Evolutionary conservation across 176 grass and related monocot species (phyloP).

Genomic region (Raddia distichophylla): DNA sequence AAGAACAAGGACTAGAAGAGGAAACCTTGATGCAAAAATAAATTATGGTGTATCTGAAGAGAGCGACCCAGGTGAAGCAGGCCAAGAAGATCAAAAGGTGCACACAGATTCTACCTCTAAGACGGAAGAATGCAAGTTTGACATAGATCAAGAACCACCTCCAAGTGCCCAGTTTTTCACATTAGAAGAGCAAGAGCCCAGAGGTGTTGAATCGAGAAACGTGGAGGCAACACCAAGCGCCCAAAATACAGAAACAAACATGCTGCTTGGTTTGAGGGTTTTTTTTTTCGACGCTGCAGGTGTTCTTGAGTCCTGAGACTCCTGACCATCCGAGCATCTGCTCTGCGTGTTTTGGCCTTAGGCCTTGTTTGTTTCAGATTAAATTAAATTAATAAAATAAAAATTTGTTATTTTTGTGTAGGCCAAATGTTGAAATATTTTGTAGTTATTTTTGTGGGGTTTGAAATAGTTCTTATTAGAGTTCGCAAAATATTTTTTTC

Average conservation of each 20-base stretch:
- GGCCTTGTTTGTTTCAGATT: too few relatives aligned
- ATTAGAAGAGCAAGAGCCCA: constrained; percentile 34
- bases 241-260: constrained; percentile 42
- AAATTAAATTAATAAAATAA: too few relatives aligned
- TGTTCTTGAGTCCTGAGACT: too few relatives aligned
- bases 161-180: constrained; percentile 50
- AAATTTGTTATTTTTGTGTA: too few relatives aligned
- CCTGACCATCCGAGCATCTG: too few relatives aligned
- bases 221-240: constrained; percentile 9
- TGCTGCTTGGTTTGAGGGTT: too few relatives aligned
- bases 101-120: constrained; percentile 23
- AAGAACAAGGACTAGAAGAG: constrained; percentile 54
- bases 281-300: too few relatives aligned
- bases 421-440: too few relatives aligned
- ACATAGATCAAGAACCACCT: constrained; percentile 33
- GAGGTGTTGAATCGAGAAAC: constrained; percentile 15
- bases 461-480: too few relatives aligned
- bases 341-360: too few relatives aligned
- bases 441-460: too few relatives aligned
- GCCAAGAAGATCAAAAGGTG: constrained; percentile 42
- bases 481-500: too few relatives aligned
- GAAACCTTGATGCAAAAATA: constrained; percentile 53
- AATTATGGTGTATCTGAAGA: constrained; percentile 50
- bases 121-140: constrained; percentile 27
- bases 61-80: constrained; percentile 41